Base-by-base conservation (phyloP, 768 basidiomycete genomes). In the Collybia sp. region DNA sequence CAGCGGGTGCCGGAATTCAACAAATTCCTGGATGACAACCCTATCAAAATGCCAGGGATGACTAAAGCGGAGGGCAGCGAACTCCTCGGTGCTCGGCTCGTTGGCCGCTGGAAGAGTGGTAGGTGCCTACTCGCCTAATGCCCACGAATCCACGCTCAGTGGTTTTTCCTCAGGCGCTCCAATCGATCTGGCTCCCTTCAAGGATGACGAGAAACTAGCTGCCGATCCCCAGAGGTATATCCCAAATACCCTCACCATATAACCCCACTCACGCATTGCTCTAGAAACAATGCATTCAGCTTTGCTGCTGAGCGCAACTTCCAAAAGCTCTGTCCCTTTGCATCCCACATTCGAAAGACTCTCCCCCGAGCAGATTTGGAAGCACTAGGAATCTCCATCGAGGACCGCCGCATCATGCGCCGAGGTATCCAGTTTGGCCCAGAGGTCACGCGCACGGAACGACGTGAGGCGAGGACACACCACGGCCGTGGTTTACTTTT, bases 51-150 rank as follows among this genome's bases (percentile, higher is more conserved):
- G 40, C 61, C 62, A 13, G 68, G 66, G 1, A 53, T 77, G 40
- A 63, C 64, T 1, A 47, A 48, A 6, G 53, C 67, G 42, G 59
- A 76, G 47, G 74, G 76, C 13, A 69, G 69, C 35, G 75, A 72
- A 15, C 64, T 78, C n/a, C 63, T 74, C 13, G 77, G 76, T 34
- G 77, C 77, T 13, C 66, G 77, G 43, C 61, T 79, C 49, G 64
- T 79, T 17, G 79, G 79, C 11, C 64, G 79, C 15, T 79, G 76
- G 77, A 77, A 75, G 68, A 76, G 73, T 40, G 74, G 75, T 72
- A 54, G 35, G 68, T 54, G 30, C 15, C 15, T 39, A 32, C 13
- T 40, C 31, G 5, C 32, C 12, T 25, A 25, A 25, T 25, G 4
- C 25, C 3, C 8, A 25, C 25, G 25, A 25, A 25, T 25, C 8